A percentile compares a stretch with the other conserved stretches of the same genome.
Evolutionary conservation across 208 protist genomes (phyloP).

Genomic region (Herpetomonas samuelpessoai): DNA sequence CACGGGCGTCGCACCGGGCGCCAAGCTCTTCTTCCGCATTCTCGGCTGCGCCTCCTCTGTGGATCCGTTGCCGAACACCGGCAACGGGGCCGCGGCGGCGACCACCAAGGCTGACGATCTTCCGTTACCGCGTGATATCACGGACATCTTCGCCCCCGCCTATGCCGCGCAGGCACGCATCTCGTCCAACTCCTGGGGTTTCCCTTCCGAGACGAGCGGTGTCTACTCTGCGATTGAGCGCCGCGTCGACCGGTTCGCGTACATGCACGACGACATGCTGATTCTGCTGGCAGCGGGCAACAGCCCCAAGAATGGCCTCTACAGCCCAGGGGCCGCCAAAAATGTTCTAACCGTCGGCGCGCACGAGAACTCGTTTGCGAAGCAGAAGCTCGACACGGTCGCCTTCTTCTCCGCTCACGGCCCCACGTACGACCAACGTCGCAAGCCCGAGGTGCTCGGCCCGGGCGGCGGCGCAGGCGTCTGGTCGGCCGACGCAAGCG

Average conservation of each 20-base stretch:
- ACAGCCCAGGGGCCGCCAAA: slow-evolving; percentile 64
- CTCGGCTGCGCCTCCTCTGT: slow-evolving; percentile 35
- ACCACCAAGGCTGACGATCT: slow-evolving; percentile 11
- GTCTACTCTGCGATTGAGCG: slow-evolving; percentile 66
- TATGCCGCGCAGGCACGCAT: slow-evolving; percentile 70
- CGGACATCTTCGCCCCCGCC: slow-evolving; percentile 51
- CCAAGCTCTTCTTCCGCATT: slow-evolving; percentile 79
- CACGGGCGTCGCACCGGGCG: slow-evolving; percentile 78
- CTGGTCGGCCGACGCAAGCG: slow-evolving; percentile 31
- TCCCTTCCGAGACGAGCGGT: slow-evolving; percentile 7
- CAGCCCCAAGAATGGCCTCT: slow-evolving; percentile 19
- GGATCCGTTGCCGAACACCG: too few species aligned
- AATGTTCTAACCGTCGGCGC: slow-evolving; percentile 86
- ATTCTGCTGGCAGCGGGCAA: slow-evolving; percentile 84
- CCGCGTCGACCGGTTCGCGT: slow-evolving; percentile 60
- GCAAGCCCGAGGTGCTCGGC: slow-evolving; percentile 83
- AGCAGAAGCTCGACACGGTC: slow-evolving; percentile 28
- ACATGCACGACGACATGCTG: slow-evolving; percentile 58
- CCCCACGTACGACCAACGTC: slow-evolving; percentile 73
- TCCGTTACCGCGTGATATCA: slow-evolving; percentile 45
- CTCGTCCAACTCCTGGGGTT: slow-evolving; percentile 89
- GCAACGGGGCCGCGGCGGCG: not conserved
- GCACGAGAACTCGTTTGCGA: slow-evolving; percentile 41
- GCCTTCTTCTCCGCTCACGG: slow-evolving; percentile 51
- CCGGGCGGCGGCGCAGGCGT: slow-evolving; percentile 45